Percentiles rank a stretch among this genome's conserved stretches.
These are phyloP conservation scores for Plasmodium inui DNA, from an alignment of 169 alveolate genomes.

Conservation along the genomic window DNA sequence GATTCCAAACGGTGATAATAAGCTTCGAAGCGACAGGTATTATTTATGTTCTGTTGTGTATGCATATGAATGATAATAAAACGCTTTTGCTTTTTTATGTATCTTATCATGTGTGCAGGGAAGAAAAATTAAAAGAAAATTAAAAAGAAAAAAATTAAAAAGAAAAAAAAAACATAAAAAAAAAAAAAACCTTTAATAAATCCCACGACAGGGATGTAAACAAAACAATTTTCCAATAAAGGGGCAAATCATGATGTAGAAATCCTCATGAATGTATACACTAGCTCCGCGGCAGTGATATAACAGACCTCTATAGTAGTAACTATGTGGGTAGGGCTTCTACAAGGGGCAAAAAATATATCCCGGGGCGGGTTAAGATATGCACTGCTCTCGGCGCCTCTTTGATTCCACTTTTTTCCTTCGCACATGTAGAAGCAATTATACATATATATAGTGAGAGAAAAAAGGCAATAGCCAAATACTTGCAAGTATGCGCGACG, in stretches of 20 bases:
- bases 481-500: background rate
- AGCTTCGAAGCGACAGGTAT: background rate
- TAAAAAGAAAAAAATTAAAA: background rate
- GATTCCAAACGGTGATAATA: background rate
- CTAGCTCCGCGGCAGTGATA: background rate
- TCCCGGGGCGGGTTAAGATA: background rate
- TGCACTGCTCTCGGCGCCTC: constrained; percentile 5
- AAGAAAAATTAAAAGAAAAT: background rate
- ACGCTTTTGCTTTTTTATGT: background rate
- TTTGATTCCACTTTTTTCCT: background rate
- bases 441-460: background rate
- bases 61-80: background rate
- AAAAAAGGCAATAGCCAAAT: background rate
- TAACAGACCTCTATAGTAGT: background rate
- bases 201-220: background rate
- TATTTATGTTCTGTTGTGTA: background rate
- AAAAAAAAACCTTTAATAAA: too few relatives aligned
- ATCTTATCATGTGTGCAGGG: background rate
- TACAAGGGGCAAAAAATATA: background rate
- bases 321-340: background rate
- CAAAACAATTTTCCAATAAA: background rate
- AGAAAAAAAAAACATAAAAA: background rate
- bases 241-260: background rate
- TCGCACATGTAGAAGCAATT: background rate
- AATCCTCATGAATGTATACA: background rate